These are phyloP conservation scores for Lolium multiflorum DNA, from an alignment of 176 grass and related monocot species.

Conservation along the genomic window DNA sequence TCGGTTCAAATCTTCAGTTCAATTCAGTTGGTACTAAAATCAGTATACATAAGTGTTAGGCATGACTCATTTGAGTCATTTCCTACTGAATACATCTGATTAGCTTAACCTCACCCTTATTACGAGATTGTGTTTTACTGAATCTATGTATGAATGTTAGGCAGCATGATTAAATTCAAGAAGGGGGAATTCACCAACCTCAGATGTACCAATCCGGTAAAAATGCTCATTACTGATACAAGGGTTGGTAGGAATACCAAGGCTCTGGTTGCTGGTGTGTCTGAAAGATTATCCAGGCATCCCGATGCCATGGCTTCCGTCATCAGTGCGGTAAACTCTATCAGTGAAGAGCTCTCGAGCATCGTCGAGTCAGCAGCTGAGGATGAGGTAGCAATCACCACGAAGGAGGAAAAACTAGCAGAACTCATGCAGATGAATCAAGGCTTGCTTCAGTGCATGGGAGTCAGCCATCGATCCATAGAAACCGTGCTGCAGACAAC, in stretches of 20 bases:
- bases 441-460: slow-evolving; percentile 95
- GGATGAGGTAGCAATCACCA: slow-evolving; percentile 62
- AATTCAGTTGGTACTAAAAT: not conserved
- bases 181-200: slow-evolving; percentile 66
- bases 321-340: slow-evolving; percentile 76
- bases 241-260: slow-evolving; percentile 94
- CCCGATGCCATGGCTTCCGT: slow-evolving; percentile 69
- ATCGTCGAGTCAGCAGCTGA: slow-evolving; percentile 62
- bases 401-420: slow-evolving; percentile 83
- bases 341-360: slow-evolving; percentile 74
- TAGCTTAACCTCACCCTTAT: not conserved
- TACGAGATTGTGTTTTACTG: not conserved
- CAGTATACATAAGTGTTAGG: too few species aligned
- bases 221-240: slow-evolving; percentile 93
- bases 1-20: not conserved
- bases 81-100: not conserved
- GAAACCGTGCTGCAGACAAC: slow-evolving; percentile 74
- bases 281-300: slow-evolving; percentile 76
- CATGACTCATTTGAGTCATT: too few species aligned
- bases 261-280: slow-evolving; percentile 77
- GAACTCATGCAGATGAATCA: slow-evolving; percentile 98
- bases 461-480: slow-evolving; percentile 80
- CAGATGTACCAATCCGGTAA: slow-evolving; percentile 60
- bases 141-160: slow-evolving; percentile 41
- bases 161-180: slow-evolving; percentile 94